Conservation (phyloP, 2,329 filamentous ascomycete genomes). For the Colletotrichum simmondsii region DNA sequence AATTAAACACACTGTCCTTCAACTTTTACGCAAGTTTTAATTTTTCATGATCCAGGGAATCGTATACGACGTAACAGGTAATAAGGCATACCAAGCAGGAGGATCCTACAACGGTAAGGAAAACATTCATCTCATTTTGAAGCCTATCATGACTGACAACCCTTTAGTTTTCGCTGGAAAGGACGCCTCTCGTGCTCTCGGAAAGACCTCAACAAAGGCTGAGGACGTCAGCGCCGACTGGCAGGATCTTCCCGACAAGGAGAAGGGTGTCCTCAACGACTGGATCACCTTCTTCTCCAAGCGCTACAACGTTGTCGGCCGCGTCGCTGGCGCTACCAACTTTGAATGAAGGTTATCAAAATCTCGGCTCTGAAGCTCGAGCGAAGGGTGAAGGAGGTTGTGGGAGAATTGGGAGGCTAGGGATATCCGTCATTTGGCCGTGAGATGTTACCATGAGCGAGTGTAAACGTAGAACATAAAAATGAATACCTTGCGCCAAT, state of each 20-base stretch:
- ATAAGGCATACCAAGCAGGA: constrained; percentile 84
- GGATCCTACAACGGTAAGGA: constrained; percentile 85
- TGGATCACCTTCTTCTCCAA: constrained; percentile 98
- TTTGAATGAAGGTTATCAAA: constrained; percentile 38
- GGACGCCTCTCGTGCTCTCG: constrained; percentile 93
- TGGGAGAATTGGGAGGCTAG: not conserved
- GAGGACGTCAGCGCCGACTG: constrained; percentile 88
- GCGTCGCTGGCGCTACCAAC: constrained; percentile 71
- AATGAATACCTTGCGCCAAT: not conserved
- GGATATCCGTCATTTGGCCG: constrained; percentile 4
- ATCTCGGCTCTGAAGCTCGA: not conserved
- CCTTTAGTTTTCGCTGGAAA: constrained; percentile 90
- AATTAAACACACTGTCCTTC: constrained; percentile 29
- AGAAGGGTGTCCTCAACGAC: constrained; percentile 86
- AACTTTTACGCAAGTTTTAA: not conserved
- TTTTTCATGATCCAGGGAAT: constrained; percentile 71
- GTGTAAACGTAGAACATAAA: constrained; percentile 4
- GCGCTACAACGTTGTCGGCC: constrained; percentile 89
- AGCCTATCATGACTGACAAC: not conserved
- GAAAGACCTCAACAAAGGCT: constrained; percentile 83
- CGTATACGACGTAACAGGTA: constrained; percentile 93
- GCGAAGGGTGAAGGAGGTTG: not conserved
- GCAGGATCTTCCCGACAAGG: constrained; percentile 84
- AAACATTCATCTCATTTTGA: not conserved
- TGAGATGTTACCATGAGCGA: not conserved